Evolutionary conservation across 345 rosid genomes (phyloP), one percentile per base, ranked within the genome.

Genomic region (Ceriops decandra): DNA sequence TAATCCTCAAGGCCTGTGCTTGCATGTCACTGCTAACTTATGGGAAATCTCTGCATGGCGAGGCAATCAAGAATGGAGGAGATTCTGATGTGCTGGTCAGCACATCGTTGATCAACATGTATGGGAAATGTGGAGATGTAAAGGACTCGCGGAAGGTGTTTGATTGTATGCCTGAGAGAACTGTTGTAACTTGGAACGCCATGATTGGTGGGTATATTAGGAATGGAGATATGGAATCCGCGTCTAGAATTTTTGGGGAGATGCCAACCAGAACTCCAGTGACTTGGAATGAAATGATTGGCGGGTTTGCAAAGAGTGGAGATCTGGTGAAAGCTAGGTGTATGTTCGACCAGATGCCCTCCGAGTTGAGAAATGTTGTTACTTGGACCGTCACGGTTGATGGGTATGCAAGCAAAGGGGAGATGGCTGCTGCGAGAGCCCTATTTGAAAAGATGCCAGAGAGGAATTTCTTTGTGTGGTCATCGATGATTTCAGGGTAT

Each of bases 371-470:
- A 75, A 81, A 73, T 69, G 90, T 86, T 57, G 90, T 84, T 31
- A 85, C 88, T 19, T 92, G 98, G 93, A 80, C 89, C 0, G 88
- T 84, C 68, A 88, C 89, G 93, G 80, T 89, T 32, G 87, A 89
- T 72, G 90, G 83, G 7, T 88, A 86, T 13, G 82, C 77, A 8
- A 73, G 78, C 52, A 84, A 74, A 47, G 85, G 87, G 68, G 84
- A 79, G 61, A 85, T 86, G 86, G 85, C 75, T 54, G 76, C 73
- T 69, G 96, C 93, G 7, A 83, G 77, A 62, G 63, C 52, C 56
- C 53, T 87, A 60, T 89, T 92, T n/a, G 83, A 89, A 62, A 72
- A 53, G 9, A 84, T 88, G 89, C 92, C 86, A 4, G 76, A 78
- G 66, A 88, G 87, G 81, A 92, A 89, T 69, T 83, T 79, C 49